These are phyloP conservation scores for Gremmenia infestans DNA, from an alignment of 2,329 filamentous ascomycete species.

Conservation along the genomic window DNA sequence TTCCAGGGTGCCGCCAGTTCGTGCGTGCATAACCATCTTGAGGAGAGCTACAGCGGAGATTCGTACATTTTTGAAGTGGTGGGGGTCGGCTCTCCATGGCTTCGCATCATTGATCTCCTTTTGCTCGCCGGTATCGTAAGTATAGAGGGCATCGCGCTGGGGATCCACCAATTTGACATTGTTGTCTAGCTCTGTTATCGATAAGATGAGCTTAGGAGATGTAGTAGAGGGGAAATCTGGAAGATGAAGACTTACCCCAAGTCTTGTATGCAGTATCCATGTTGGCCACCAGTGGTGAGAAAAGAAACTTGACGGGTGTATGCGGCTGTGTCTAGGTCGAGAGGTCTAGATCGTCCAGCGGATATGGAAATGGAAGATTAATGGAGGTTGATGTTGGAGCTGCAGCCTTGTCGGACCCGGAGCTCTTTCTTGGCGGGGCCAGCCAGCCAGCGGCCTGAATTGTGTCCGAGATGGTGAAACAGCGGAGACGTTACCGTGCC, in stretches of 20 bases:
- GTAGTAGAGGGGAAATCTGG: conserved; percentile 10
- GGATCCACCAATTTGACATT: conserved; percentile 78
- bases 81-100: conserved; percentile 74
- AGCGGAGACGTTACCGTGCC: background rate
- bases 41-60: conserved; percentile 90
- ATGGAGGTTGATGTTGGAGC: background rate
- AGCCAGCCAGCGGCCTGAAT: background rate
- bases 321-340: background rate
- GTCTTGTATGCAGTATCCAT: conserved; percentile 56
- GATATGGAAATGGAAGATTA: background rate
- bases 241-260: conserved; percentile 46
- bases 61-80: conserved; percentile 89
- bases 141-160: conserved; percentile 85
- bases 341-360: background rate
- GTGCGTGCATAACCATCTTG: conserved; percentile 99
- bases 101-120: conserved; percentile 57
- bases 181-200: conserved; percentile 74
- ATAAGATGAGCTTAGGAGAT: conserved; percentile 24
- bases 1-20: conserved; percentile 87
- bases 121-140: conserved; percentile 66
- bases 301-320: background rate
- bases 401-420: background rate
- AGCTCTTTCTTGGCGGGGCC: background rate
- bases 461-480: background rate
- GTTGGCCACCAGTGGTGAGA: background rate